Conservation (phyloP, 1,284 basidiomycete genomes). For the Cryptococcus jaspeensis region DNA sequence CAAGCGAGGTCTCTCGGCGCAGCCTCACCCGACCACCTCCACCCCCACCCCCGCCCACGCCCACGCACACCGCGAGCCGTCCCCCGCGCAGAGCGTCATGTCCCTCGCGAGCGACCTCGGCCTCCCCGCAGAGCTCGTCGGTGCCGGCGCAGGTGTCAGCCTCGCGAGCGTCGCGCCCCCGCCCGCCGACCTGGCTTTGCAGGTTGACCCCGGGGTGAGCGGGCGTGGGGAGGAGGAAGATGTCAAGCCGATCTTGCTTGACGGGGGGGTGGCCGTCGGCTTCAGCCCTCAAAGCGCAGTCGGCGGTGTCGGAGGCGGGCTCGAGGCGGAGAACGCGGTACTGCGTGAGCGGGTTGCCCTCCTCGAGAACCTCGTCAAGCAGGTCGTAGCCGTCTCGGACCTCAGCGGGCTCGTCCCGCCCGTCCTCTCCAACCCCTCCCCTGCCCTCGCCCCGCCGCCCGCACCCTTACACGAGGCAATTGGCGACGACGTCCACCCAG, state of each 20-base stretch:
- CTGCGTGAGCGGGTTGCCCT: slow-evolving; percentile 37
- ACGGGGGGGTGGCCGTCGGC: slow-evolving; percentile 1
- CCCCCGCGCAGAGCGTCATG: slow-evolving; percentile 36
- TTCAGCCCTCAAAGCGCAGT: background rate
- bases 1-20: too few relatives aligned
- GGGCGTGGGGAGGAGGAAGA: slow-evolving; percentile 20
- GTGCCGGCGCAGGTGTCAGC: slow-evolving; percentile 36
- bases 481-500: slow-evolving; percentile 1
- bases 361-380: slow-evolving; percentile 47
- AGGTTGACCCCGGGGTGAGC: slow-evolving; percentile 14
- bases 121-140: slow-evolving; percentile 35
- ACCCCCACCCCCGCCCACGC: slow-evolving; percentile 3
- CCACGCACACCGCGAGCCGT: slow-evolving; percentile 26
- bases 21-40: slow-evolving; percentile 1
- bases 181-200: slow-evolving; percentile 28
- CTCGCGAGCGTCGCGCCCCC: slow-evolving; percentile 43
- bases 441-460: background rate
- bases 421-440: background rate
- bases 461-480: background rate
- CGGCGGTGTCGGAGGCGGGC: slow-evolving; percentile 6
- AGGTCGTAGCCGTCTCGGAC: slow-evolving; percentile 40
- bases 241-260: slow-evolving; percentile 28
- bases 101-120: slow-evolving; percentile 39
- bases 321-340: slow-evolving; percentile 36
- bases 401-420: slow-evolving; percentile 15